Evolutionary conservation across 2,329 filamentous ascomycete species (phyloP), one percentile per base, ranked within the genome.

Genomic region (Rhynchosporium graminicola): DNA sequence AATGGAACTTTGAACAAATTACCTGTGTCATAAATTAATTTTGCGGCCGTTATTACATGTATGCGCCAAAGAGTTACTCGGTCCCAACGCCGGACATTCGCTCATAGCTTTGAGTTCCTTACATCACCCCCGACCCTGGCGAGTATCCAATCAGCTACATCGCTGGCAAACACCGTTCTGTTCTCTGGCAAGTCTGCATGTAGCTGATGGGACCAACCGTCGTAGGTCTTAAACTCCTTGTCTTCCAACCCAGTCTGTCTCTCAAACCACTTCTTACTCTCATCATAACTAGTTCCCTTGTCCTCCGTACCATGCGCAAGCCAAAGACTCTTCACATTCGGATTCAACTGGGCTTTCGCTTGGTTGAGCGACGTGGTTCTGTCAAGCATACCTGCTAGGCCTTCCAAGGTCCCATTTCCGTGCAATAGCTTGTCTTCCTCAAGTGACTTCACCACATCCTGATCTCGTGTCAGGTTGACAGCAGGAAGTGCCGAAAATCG

Each of bases 331-430:
- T 78, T 82, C 60, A 91, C 83, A n/a, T 77, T 74, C 29, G 77
- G 74, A 75, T 83, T 74, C 72, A 86, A 74, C 67, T 70, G 77
- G 36, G 86, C 76, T 57, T 78, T 80, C 2, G 87, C 88, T 5
- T 75, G 77, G 4, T 84, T 77, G 64, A 96, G 76, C 59, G 80
- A 80, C 4, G 77, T 77, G 1, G 88, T 88, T 31, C 93, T 84
- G 74, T 96, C 91, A 67, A 97, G 77, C 82, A 97, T 82, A 0
- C 85, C 87, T 0, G 89, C 83, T 40, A 97, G 74, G 0, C 90
- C 90, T 74, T 93, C 88, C n/a, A 96, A 80, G 6, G 93, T 97
- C 42, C 92, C 93, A 2, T 87, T 94, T 75, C 94, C 83, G 76
- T 97, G 92, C 75, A 87, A 86, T 58, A 97, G 79, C 56, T 80